phyloP scores from a whole-genome alignment of 2,329 filamentous ascomycete genomes.

The Emydomyces testavorans region DNA sequence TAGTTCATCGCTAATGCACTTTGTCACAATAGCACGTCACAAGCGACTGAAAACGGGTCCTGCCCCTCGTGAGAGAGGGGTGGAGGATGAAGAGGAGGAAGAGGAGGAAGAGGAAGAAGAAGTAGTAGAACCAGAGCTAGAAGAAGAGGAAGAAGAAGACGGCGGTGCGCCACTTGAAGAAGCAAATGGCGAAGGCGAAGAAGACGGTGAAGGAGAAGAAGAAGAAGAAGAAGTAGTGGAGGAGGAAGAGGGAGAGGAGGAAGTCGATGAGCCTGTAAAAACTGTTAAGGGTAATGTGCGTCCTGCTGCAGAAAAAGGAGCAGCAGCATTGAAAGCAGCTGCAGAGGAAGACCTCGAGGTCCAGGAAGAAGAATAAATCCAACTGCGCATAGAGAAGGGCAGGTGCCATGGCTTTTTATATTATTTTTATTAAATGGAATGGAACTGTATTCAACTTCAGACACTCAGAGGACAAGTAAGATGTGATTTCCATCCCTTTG shows the following conservation, averaged over 20 bases:
- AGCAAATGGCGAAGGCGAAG: slow-evolving; percentile 18
- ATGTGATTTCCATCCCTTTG: no score
- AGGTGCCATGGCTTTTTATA: slow-evolving; percentile 2
- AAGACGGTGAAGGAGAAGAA: slow-evolving; percentile 21
- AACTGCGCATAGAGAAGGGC: not conserved
- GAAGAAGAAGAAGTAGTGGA: slow-evolving; percentile 23
- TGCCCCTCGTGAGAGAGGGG: slow-evolving; percentile 19
- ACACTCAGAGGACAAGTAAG: no score
- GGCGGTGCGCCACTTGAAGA: slow-evolving; percentile 10
- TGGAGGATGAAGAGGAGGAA: slow-evolving; percentile 21
- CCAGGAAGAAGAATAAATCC: slow-evolving; percentile 22
- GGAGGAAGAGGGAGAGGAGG: slow-evolving; percentile 22
- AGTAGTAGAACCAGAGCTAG: slow-evolving; percentile 21
- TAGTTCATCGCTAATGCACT: not conserved
- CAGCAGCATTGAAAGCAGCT: slow-evolving; percentile 26
- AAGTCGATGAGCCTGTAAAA: slow-evolving; percentile 20
- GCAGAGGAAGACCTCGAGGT: slow-evolving; percentile 29
- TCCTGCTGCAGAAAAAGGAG: slow-evolving; percentile 13
- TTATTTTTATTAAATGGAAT: slow-evolving; percentile 13
- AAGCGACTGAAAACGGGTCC: slow-evolving; percentile 23
- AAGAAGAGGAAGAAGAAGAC: slow-evolving; percentile 18
- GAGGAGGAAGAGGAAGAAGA: slow-evolving; percentile 16
- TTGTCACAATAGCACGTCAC: slow-evolving; percentile 6
- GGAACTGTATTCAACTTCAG: not conserved
- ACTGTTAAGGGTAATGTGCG: slow-evolving; percentile 1